Conservation (phyloP, 768 basidiomycete species). For the Lepiota venenata region DNA sequence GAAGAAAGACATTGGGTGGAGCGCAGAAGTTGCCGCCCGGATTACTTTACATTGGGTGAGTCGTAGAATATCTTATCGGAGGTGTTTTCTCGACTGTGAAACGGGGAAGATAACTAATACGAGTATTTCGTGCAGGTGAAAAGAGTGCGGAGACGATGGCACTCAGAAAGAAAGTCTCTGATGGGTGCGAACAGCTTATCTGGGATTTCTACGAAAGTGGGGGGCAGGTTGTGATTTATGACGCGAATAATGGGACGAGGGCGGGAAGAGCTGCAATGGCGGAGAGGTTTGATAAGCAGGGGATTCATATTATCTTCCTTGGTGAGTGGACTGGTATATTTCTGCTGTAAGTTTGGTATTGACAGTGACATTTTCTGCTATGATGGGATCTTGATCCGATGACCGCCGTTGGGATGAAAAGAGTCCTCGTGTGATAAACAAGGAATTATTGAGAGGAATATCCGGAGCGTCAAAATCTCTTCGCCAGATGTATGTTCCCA, state of each 20-base stretch:
- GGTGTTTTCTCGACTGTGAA: background rate
- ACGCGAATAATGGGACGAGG: constrained; percentile 90
- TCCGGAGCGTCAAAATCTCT: constrained; percentile 95
- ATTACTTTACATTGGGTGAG: constrained; percentile 87
- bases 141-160: constrained; percentile 79
- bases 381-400: too few relatives aligned
- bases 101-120: background rate
- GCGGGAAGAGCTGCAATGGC: constrained; percentile 65
- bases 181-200: constrained; percentile 86
- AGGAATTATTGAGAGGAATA: constrained; percentile 92
- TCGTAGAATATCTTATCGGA: background rate
- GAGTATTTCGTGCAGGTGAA: constrained; percentile 43
- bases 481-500: constrained; percentile 82
- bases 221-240: constrained; percentile 97
- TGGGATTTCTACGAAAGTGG: constrained; percentile 83
- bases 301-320: constrained; percentile 91
- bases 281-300: constrained; percentile 81
- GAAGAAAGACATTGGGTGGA: constrained; percentile 84
- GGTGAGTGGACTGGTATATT: constrained; percentile 44
- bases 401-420: constrained; percentile 24
- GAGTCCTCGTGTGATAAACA: constrained; percentile 91
- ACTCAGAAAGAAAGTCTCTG: constrained; percentile 68
- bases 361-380: background rate
- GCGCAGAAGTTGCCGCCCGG: constrained; percentile 84
- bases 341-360: background rate